Evolutionary conservation across 148 eudicot genomes (phyloP), one percentile per base, ranked within the genome.

Genomic region (Amaranthus hypochondriacus): DNA sequence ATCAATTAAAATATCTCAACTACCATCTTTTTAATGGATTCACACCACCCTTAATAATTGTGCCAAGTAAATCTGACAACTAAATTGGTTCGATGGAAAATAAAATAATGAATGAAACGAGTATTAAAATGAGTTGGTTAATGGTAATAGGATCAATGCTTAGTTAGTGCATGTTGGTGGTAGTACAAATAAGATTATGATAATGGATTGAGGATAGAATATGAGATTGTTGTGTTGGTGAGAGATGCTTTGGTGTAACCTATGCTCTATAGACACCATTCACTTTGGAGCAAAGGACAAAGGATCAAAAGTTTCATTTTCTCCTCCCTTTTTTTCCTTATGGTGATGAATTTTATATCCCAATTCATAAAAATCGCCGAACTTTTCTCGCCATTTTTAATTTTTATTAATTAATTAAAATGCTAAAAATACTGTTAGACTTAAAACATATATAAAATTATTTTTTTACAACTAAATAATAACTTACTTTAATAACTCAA

Each of bases 101-200:
- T 28, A 28, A 28, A 28, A 28, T 28, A 28, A 28, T 28, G 39
- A 28, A 28, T 28, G 39, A 1, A 28, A 28, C 2, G 39, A 28
- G 39, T 28, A 28, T 28, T 28, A 28, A 28, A 28, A 28, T 28
- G 39, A 28, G 39, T 28, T 28, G 39, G 39, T 28, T 28, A 28
- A 28, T 28, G 39, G 2, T 28, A 28, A 28, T 28, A 28, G 39
- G 39, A 28, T 28, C 1, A 28, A 28, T 28, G 39, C 39, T 28
- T 28, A 28, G 39, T 28, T 28, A 28, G 39, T 28, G 39, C 39
- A 28, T 0, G 39, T 28, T 28, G 39, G 39, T 28, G 2, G 39
- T 28, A 28, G 39, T 28, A 28, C 39, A 28, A 28, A 28, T 28
- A 28, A 48, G 68, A 48, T 56, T 77, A 61, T 82, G 63, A 75